Evolutionary conservation across 1,139 yeast genomes (phyloP).

Genomic region (Debaryomyces fabryi): DNA sequence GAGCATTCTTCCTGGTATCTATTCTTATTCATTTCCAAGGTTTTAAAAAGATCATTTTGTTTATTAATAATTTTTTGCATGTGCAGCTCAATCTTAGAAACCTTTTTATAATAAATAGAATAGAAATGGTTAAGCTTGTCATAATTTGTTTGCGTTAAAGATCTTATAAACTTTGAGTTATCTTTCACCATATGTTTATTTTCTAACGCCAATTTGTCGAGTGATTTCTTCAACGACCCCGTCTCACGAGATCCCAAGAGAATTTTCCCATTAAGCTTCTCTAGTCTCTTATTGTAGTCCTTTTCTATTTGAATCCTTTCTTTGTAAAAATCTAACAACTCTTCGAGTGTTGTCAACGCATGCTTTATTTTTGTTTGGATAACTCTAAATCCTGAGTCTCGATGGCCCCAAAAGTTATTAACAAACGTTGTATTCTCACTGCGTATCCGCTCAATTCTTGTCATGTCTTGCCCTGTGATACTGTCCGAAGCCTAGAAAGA

Average conservation of each 20-base stretch:
- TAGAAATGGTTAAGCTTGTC: slow-evolving; percentile 37
- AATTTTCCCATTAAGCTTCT: slow-evolving; percentile 47
- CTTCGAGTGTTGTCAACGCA: slow-evolving; percentile 41
- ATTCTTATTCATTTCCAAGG: slow-evolving; percentile 49
- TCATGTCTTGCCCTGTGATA: slow-evolving; percentile 1
- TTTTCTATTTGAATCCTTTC: slow-evolving; percentile 66
- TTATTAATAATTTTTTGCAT: slow-evolving; percentile 38
- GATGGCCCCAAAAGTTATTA: slow-evolving; percentile 49
- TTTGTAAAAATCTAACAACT: slow-evolving; percentile 47
- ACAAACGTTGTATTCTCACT: slow-evolving; percentile 27
- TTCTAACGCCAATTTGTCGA: slow-evolving; percentile 61
- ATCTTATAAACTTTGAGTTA: slow-evolving; percentile 35
- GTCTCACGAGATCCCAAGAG: slow-evolving; percentile 62
- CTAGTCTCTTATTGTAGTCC: slow-evolving; percentile 64
- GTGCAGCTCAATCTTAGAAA: slow-evolving; percentile 37
- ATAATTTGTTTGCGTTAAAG: slow-evolving; percentile 36
- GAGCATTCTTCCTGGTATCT: slow-evolving; percentile 62
- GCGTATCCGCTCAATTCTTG: slow-evolving; percentile 7
- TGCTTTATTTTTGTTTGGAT: slow-evolving; percentile 37
- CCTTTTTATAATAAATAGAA: slow-evolving; percentile 33
- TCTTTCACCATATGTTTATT: slow-evolving; percentile 41
- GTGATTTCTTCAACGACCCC: slow-evolving; percentile 58
- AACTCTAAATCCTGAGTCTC: slow-evolving; percentile 37
- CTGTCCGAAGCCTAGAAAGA: background rate
- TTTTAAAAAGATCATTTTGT: slow-evolving; percentile 28